Evolutionary conservation across 2,329 filamentous ascomycete species (phyloP), one percentile per base, ranked within the genome.

Genomic region (Cladosporium velox): DNA sequence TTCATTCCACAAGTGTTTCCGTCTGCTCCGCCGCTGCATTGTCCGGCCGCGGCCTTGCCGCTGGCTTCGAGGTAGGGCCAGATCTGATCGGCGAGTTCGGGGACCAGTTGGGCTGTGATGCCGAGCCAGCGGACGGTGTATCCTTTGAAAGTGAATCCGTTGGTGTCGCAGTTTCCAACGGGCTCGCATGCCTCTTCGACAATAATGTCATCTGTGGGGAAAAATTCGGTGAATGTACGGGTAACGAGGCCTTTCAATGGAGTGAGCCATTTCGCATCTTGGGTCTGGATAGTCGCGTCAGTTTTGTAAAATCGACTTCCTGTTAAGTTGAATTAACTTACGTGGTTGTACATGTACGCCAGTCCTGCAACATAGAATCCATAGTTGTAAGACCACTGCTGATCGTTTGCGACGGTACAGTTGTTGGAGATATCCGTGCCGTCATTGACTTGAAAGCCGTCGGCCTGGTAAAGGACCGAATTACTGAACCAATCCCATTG

Each of bases 81-180:
- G 65, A 90, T 80, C 11, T 75, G 72, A 44, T 82, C 76, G 67
- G 78, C 77, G 4, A 85, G 85, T 70, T 83, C 87, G 0, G 87
- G 87, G 0, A 85, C 87, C 65, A 88, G 78, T 70, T 88, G 84
- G 0, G 82, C 83, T 7, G 86, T 82, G 3, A 83, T 79, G n/a
- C 84, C 86, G 77, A 85, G 77, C 79, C 80, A 93, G 54, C 90
- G 88, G 5, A 63, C 10, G 5, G 58, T 51, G 79, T 81, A 82
- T n/a, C 79, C 80, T 74, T 78, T 78, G 72, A 78, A 78, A 52
- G 78, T 79, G 30, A 76, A 76, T 66, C 82, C 79, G 67, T 83
- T 81, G 21, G 75, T 73, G 71, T 83, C 73, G 72, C 81, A 83
- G 52, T 77, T 77, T 24, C 74, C 69, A 12, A 67, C 70, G 1